A percentile compares a stretch with the other conserved stretches of the same genome.
Evolutionary conservation across 495 filamentous ascomycete species (phyloP).

Genomic region (Trichocladium antarcticum): DNA sequence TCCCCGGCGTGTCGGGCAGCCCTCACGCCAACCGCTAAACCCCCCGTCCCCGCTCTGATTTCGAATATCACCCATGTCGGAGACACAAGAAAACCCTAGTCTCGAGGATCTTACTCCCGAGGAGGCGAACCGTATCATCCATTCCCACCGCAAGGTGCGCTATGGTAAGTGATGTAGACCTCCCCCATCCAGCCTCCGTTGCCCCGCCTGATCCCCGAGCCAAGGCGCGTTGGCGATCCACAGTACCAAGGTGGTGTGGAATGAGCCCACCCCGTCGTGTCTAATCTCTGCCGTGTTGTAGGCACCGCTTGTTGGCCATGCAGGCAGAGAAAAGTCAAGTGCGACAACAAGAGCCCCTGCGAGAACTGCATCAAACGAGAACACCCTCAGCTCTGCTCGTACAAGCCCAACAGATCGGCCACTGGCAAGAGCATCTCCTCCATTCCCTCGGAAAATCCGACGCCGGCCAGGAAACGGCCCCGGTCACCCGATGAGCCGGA

Average conservation of each 20-base stretch:
- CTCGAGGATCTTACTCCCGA: conserved; percentile 44
- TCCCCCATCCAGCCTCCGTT: not conserved
- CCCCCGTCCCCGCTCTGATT: not conserved
- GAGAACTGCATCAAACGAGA: conserved; percentile 65
- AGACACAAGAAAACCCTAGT: conserved; percentile 27
- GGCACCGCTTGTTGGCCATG: conserved; percentile 62
- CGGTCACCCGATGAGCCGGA: conserved; percentile 36
- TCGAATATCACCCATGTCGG: conserved; percentile 19
- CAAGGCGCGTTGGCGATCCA: not conserved
- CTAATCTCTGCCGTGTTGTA: conserved; percentile 12
- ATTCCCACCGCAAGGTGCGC: conserved; percentile 47
- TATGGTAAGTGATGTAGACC: conserved; percentile 43
- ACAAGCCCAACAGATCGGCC: conserved; percentile 56
- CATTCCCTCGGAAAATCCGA: conserved; percentile 20
- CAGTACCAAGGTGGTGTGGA: not conserved
- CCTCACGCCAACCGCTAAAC: not conserved
- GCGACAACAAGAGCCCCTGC: conserved; percentile 61
- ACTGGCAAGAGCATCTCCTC: conserved; percentile 35
- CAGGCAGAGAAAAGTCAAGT: conserved; percentile 63
- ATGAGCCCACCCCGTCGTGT: not conserved
- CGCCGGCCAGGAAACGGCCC: conserved; percentile 34
- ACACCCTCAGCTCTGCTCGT: conserved; percentile 59
- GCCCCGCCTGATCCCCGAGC: not conserved
- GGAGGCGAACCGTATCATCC: conserved; percentile 48
- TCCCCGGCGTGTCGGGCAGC: not conserved